Conservation (phyloP, 345 rosid species). For the Murraya koenigii region DNA sequence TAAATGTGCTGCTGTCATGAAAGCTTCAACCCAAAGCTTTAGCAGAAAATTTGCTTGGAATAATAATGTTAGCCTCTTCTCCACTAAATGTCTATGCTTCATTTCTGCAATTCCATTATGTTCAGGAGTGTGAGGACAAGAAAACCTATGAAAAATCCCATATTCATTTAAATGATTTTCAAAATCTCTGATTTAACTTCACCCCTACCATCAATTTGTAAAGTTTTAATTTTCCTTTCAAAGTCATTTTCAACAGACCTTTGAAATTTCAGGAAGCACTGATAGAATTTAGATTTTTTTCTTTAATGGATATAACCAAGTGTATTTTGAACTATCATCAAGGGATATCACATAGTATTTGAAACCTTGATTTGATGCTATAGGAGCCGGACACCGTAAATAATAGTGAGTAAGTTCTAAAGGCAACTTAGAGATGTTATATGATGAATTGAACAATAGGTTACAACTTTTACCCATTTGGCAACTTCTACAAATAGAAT, state of each 20-base stretch:
- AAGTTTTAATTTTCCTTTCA: background rate
- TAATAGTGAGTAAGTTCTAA: too few relatives aligned
- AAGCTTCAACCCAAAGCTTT: background rate
- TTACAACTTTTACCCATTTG: too few relatives aligned
- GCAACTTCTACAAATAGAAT: too few relatives aligned
- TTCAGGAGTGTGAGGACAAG: background rate
- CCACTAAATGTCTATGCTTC: too few relatives aligned
- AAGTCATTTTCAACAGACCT: background rate
- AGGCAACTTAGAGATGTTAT: too few relatives aligned
- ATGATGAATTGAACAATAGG: too few relatives aligned
- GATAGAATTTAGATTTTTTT: constrained; percentile 1
- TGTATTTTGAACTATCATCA: background rate
- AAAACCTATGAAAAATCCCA: background rate
- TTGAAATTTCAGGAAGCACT: background rate
- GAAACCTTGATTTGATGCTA: too few relatives aligned
- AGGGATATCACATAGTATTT: background rate
- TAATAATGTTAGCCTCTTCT: background rate
- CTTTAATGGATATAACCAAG: background rate
- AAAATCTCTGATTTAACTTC: background rate
- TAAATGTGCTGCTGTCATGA: background rate
- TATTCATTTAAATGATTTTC: background rate
- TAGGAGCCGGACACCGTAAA: too few relatives aligned
- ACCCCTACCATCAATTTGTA: background rate
- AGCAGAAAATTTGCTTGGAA: constrained; percentile 2
- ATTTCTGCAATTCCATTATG: constrained; percentile 4